A percentile compares a stretch with the other conserved stretches of the same genome.
Evolutionary conservation across 306 rosid genomes (phyloP).

Genomic region (Spatholobus suberectus): DNA sequence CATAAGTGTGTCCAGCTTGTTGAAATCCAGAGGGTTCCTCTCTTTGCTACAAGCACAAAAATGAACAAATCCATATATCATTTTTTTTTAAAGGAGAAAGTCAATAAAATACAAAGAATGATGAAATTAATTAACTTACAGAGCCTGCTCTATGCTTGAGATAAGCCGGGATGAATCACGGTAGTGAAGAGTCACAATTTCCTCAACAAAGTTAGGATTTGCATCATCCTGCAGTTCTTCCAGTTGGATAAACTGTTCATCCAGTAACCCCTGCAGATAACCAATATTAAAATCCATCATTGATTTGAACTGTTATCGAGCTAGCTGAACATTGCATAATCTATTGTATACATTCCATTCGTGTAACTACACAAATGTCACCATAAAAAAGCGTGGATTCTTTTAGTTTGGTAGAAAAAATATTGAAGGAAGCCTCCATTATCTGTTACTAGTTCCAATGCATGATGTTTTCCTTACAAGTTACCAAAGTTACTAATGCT

Average conservation of each 20-base stretch:
- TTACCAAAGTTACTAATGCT: not conserved
- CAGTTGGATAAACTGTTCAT: slow-evolving; percentile 87
- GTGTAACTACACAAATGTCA: slow-evolving; percentile 3
- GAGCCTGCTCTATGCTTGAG: slow-evolving; percentile 71
- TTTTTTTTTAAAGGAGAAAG: not conserved
- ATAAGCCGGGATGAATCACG: slow-evolving; percentile 76
- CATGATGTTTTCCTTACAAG: not conserved
- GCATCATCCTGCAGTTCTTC: slow-evolving; percentile 90
- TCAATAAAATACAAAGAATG: not conserved
- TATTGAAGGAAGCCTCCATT: slow-evolving; percentile 6
- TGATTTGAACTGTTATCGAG: not conserved
- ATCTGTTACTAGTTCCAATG: slow-evolving; percentile 11
- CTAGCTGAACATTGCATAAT: not conserved
- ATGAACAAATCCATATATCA: not conserved
- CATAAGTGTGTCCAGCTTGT: slow-evolving; percentile 72
- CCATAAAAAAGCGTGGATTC: not conserved
- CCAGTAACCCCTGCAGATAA: slow-evolving; percentile 66
- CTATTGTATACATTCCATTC: not conserved
- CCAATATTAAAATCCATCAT: not conserved
- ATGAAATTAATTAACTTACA: slow-evolving; percentile 52
- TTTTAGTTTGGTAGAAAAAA: not conserved
- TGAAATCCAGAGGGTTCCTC: slow-evolving; percentile 69
- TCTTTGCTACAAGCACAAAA: slow-evolving; percentile 54
- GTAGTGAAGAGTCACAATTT: slow-evolving; percentile 77
- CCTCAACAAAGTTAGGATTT: slow-evolving; percentile 93